Evolutionary conservation across 1,284 basidiomycete genomes (phyloP), one percentile per base, ranked within the genome.

Genomic region (Sporisorium graminicola): DNA sequence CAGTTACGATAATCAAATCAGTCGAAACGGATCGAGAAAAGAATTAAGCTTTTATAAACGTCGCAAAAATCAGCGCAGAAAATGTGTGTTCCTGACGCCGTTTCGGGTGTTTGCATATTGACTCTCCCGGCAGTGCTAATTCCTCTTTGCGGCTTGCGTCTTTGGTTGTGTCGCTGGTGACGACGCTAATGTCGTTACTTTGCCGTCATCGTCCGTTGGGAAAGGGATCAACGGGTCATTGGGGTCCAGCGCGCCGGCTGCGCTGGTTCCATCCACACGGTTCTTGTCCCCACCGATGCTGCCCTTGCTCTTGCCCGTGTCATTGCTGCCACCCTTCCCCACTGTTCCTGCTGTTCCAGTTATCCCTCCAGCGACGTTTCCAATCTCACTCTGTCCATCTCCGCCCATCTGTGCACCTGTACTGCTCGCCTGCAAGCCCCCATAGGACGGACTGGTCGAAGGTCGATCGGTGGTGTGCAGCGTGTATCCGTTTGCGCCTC

Each of bases 221-320:
- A n/a, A 55, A 7, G 63, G 63, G 1, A 72, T 35, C 20, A 61
- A 4, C 13, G 69, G 69, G 43, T 72, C 69, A 43, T 62, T 29
- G 0, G 69, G 69, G 43, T 72, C 69, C 20, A 59, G 18, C 54
- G 16, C 68, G 52, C 27, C 8, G 20, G n/a, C 29, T 5, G 29
- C 4, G 0, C 5, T 22, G 18, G 18, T 14, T 33, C 26, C 44
- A 35, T 29, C 46, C 18, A n/a, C 44, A 44, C 58, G 35, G 8
- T 9, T 16, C 6, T 27, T 26, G 12, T 12, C 44, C 16, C 26
- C 44, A 14, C 16, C 37, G 18, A 14, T 6, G 18, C 22, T 35
- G 33, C 33, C 33, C 8, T 35, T 24, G 12, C 20, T 14, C 22
- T 20, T 57, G 12, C 18, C n/a, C 9, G 26, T 27, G 14, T 16